Base-by-base conservation (phyloP, 495 filamentous ascomycete genomes). In the Lepraria neglecta region DNA sequence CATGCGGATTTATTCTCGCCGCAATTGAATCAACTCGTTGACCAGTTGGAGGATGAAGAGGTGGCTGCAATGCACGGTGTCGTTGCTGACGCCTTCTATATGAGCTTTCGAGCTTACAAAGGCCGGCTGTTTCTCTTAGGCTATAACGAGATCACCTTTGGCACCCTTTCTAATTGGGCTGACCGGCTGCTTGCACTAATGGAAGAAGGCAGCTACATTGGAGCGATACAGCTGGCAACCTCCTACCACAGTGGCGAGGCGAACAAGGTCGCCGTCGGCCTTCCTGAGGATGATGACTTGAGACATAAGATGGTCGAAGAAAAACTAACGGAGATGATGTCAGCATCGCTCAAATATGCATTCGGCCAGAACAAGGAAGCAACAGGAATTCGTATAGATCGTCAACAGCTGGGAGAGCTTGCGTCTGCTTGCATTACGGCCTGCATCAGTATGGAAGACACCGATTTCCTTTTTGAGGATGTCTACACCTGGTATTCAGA, bases 61-160 rank as follows among this genome's bases (percentile, higher is more conserved):
- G 90, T 96, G 62, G 81, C 82, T 3, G 87, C 89, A 3, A 91
- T 96, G 87, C 94, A 97, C 73, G 91, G 92, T 2, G 91, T 96
- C 21, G 90, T 98, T 48, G 92, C 92, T 15, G 95, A 98, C 77
- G 94, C 95, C 17, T 98, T 96, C 66, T 89, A 94, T 69, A 96
- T 96, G 87, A 97, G 95, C 70, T 92, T 97, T 72, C 89, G 89
- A 63, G 83, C 89, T 5, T 97, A 97, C 72, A 98, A 97, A 73
- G 91, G 95, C 17, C 84, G 94, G 14, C 77, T 96, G 47, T 98
- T 97, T 69, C 76, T 97, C 14, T 77, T 98, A 24, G 92, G 92
- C 45, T 90, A 89, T 75, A 90, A 88, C 70, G 94, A 97, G 67
- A 74, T 96, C 10, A 87, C 90, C 3, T 85, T 97, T 52, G 94